Base-by-base conservation (phyloP, 164 flowering plant genomes). In the Nelumbo lutea region DNA sequence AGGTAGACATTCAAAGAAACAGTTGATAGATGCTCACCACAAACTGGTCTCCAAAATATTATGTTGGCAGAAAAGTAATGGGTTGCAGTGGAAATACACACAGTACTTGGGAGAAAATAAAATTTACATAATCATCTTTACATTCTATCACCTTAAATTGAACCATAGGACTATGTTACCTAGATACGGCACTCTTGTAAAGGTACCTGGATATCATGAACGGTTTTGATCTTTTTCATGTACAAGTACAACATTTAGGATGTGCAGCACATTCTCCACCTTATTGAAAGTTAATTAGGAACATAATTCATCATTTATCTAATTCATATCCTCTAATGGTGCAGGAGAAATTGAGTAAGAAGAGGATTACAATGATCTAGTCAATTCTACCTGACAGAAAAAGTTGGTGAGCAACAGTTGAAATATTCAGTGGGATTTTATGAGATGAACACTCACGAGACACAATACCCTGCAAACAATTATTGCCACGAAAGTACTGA, bases 381-480 rank as follows among this genome's bases (percentile, higher is more conserved):
- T 27, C 15, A 6, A 57, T 9, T 51, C 3, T 59, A 96, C 99
- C 98, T 83, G 97, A 76, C 52, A 96, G 75, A 72, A 91, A 96
- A 60, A 88, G 81, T 71, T 96, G 97, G 80, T 85, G 95, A 55
- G 97, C 96, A 72, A 84, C 80, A 43, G 87, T 82, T 64, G 99
- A 77, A 65, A 96, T 57, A 67, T 81, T 90, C 74, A 96, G 96
- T 42, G 99, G 97, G 79, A 96, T 79, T 79, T 85, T 88, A 51
- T 69, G 87, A 40, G 74, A 72, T 56, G 88, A 77, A 68, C 89
- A 71, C 79, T 96, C 99, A 67, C 80, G 91, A 70, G 84, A 68
- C 73, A 91, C 98, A 84, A 96, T 96, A 9, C 97, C 99, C 99
- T 96, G 79, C 11, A 71, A 62, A 77, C 43, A 61, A 52, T 68